Conservation (phyloP, 192 early-diverging fungal species). For the Kappamyces sp. region DNA sequence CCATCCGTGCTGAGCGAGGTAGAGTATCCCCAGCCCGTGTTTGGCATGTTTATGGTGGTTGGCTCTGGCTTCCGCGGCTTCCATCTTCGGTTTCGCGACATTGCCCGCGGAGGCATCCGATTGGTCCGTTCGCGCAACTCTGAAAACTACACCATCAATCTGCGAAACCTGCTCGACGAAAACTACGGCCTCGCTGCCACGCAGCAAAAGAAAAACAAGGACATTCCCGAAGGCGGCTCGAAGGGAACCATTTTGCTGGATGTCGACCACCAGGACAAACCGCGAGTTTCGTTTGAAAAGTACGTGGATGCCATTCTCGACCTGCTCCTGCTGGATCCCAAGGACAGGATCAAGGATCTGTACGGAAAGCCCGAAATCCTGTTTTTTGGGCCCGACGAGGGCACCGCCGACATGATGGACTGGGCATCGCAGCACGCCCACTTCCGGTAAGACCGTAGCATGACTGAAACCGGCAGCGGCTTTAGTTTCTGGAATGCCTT, state of each 20-base stretch:
- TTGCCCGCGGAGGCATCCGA: conserved; percentile 97
- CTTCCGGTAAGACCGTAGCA: conserved; percentile 33
- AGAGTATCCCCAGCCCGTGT: conserved; percentile 87
- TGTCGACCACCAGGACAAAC: conserved; percentile 88
- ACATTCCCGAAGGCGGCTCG: conserved; percentile 98
- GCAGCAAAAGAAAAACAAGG: conserved; percentile 99
- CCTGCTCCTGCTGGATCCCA: conserved; percentile 87
- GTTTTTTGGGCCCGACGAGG: conserved; percentile 99
- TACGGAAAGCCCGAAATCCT: conserved; percentile 92
- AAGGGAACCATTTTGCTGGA: conserved; percentile 98
- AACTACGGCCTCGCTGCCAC: conserved; percentile 96
- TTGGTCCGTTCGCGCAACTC: conserved; percentile 94
- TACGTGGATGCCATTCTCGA: conserved; percentile 95
- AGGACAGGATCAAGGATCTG: conserved; percentile 90
- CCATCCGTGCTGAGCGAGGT: conserved; percentile 85
- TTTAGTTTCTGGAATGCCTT: conserved; percentile 99
- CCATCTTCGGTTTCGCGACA: conserved; percentile 96
- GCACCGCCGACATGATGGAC: conserved; percentile 98
- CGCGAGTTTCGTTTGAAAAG: conserved; percentile 94
- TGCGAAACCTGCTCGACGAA: conserved; percentile 94
- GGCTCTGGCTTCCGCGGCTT: conserved; percentile 98
- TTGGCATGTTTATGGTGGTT: conserved; percentile 93
- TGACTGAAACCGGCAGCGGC: conserved; percentile 43
- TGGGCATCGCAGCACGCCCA: conserved; percentile 95
- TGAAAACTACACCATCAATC: conserved; percentile 96